A percentile compares a stretch with the other conserved stretches of the same genome.
Conservation (phyloP, 257 asterid species). For the Solanum chiquidenum region DNA sequence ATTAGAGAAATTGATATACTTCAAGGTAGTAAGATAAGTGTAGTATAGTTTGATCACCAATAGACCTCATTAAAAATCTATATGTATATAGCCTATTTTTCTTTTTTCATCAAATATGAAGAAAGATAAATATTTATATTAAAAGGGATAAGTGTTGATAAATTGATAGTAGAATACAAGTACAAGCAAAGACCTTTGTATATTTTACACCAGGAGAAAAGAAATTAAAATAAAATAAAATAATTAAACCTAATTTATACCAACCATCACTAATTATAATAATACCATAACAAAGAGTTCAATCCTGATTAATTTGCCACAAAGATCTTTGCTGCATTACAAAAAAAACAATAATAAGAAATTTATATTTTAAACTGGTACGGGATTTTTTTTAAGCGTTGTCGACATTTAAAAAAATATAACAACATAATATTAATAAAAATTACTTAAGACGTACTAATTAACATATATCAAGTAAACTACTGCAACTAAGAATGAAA, state of each 20-base stretch:
- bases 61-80: background rate
- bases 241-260: background rate
- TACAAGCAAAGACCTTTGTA: background rate
- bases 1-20: too few species aligned
- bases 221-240: background rate
- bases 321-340: conserved; percentile 12
- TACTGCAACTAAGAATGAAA: too few species aligned
- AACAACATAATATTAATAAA: too few species aligned
- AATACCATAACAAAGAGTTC: background rate
- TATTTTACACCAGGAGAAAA: conserved; percentile 6
- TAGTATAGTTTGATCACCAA: background rate
- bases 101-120: background rate
- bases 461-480: too few species aligned
- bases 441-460: too few species aligned
- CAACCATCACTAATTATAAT: background rate
- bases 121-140: background rate
- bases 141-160: background rate
- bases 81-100: too few species aligned
- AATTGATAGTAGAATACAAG: background rate
- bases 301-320: background rate
- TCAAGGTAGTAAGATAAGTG: background rate
- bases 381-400: too few species aligned
- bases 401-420: too few species aligned
- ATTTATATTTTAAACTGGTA: background rate
- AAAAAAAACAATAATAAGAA: background rate